Evolutionary conservation across 164 flowering plant genomes (phyloP).

Genomic region (Stephania japonica): DNA sequence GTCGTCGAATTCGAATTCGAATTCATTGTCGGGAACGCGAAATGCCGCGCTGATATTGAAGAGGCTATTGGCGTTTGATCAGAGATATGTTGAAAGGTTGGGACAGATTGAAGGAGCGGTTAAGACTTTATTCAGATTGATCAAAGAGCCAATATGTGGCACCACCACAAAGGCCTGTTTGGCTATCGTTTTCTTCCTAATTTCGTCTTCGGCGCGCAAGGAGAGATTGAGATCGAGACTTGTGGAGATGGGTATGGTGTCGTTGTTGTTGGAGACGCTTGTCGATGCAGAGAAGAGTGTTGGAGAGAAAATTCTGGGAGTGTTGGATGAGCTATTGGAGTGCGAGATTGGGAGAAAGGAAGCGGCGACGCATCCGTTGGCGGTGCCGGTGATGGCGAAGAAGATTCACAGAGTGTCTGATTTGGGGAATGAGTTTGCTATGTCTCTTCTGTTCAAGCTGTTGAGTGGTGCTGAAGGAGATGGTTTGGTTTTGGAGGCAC

Average conservation of each 20-base stretch:
- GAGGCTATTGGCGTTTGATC: conserved; percentile 32
- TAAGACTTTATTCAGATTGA: conserved; percentile 37
- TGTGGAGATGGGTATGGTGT: conserved; percentile 43
- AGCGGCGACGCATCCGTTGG: conserved; percentile 39
- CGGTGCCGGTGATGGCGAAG: conserved; percentile 66
- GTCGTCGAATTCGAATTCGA: conserved; percentile 8
- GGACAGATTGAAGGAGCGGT: conserved; percentile 32
- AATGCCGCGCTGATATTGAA: conserved; percentile 45
- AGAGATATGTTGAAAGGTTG: conserved; percentile 16
- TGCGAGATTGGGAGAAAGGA: conserved; percentile 28
- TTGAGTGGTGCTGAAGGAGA: conserved; percentile 27
- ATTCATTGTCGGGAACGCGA: conserved; percentile 25
- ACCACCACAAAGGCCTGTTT: conserved; percentile 57
- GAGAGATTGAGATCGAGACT: conserved; percentile 17
- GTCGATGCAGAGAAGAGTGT: conserved; percentile 51
- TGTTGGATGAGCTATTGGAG: conserved; percentile 42
- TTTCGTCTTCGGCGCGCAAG: conserved; percentile 21
- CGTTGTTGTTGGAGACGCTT: conserved; percentile 43
- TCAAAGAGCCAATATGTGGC: conserved; percentile 55
- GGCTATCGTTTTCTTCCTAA: conserved; percentile 33
- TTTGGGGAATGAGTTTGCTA: conserved; percentile 56
- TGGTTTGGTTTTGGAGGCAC: conserved; percentile 47
- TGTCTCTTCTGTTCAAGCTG: conserved; percentile 64
- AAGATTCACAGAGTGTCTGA: conserved; percentile 64
- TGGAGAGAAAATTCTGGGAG: conserved; percentile 59